A percentile compares a stretch with the other conserved stretches of the same genome.
These are phyloP conservation scores for Alternaria conjuncta DNA, from an alignment of 2,329 filamentous ascomycete species.

Conservation along the genomic window DNA sequence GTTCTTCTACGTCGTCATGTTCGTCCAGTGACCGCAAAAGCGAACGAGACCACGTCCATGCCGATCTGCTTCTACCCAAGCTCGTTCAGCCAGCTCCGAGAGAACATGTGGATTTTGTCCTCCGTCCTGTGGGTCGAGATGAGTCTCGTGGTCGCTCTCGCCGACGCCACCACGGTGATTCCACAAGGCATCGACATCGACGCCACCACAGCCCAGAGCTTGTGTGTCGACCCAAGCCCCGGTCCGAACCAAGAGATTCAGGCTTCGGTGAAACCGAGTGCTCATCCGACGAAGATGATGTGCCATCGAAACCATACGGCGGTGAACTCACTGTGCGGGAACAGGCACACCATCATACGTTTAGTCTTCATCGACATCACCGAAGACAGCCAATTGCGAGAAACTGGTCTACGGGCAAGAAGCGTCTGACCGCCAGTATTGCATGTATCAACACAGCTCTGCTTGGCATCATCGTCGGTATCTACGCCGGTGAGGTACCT, in stretches of 20 bases:
- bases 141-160: conserved; percentile 34
- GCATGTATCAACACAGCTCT: conserved; percentile 76
- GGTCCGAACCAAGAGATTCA: conserved; percentile 10
- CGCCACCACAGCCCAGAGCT: conserved; percentile 11
- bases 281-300: conserved; percentile 28
- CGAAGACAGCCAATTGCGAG: conserved; percentile 71
- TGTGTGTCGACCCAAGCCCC: conserved; percentile 7
- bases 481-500: conserved; percentile 79
- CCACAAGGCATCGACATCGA: conserved; percentile 13
- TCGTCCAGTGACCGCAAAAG: conserved; percentile 8
- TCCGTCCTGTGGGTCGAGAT: conserved; percentile 33
- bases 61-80: conserved; percentile 29
- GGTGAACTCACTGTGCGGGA: conserved; percentile 29
- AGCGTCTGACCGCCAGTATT: conserved; percentile 71
- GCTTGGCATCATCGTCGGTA: conserved; percentile 73
- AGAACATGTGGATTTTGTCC: conserved; percentile 40
- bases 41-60: conserved; percentile 10
- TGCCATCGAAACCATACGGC: conserved; percentile 20
- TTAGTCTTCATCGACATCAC: conserved; percentile 54
- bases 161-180: conserved; percentile 11
- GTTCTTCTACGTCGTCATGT: conserved; percentile 11
- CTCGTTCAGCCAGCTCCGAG: conserved; percentile 26
- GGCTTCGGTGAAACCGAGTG: conserved; percentile 17
- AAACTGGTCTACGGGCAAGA: conserved; percentile 72
- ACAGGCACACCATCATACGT: conserved; percentile 44